Percentiles rank a stretch among this genome's conserved stretches.
phyloP scores from a whole-genome alignment of 306 rosid genomes.

The Clitoria ternatea region DNA sequence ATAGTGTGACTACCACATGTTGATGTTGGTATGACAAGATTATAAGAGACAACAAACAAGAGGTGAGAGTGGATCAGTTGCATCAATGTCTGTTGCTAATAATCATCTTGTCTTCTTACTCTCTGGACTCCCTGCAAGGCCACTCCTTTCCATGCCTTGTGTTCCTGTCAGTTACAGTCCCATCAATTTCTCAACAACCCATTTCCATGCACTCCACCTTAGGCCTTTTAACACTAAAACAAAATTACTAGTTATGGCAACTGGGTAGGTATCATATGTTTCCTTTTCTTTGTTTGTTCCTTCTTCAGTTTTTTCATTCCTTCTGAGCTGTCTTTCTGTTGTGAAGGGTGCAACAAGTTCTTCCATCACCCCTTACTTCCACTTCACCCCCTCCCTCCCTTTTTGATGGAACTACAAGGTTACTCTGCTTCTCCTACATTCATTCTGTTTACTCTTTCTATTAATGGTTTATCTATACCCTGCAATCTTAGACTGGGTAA shows the following conservation, averaged over 20 bases:
- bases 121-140: background rate
- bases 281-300: background rate
- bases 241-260: constrained; percentile 32
- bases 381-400: constrained; percentile 71
- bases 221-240: background rate
- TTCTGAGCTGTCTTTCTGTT: constrained; percentile 6
- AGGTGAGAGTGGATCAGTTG: too few relatives aligned
- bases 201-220: constrained; percentile 21
- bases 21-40: too few relatives aligned
- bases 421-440: constrained; percentile 2
- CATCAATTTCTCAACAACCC: constrained; percentile 26
- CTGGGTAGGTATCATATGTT: constrained; percentile 52
- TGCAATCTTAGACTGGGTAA: too few relatives aligned
- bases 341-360: constrained; percentile 43
- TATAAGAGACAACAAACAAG: too few relatives aligned
- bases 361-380: constrained; percentile 59
- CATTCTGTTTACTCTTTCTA: too few relatives aligned
- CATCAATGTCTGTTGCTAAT: too few relatives aligned
- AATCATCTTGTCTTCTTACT: too few relatives aligned
- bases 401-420: constrained; percentile 87
- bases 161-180: background rate
- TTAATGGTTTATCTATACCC: too few relatives aligned
- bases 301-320: background rate
- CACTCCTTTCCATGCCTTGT: background rate
- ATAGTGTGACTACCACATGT: too few relatives aligned